Percentiles rank a stretch among this genome's conserved stretches.
Evolutionary conservation across 306 rosid genomes (phyloP).

Genomic region (Potentilla sterilis): DNA sequence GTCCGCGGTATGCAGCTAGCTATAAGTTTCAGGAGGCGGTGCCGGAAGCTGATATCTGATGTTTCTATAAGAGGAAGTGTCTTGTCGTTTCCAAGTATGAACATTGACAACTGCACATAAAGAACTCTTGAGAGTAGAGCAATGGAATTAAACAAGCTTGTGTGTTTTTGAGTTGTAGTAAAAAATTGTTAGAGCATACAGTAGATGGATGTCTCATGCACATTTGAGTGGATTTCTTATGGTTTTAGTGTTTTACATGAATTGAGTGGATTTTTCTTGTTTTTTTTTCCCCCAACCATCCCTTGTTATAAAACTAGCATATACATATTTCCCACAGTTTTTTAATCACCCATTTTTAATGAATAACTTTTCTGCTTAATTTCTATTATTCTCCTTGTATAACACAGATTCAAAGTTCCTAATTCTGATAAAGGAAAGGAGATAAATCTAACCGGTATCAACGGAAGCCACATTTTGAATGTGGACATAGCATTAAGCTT

Average conservation of each 20-base stretch:
- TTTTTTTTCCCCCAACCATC: background rate
- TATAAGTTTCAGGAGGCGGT: slow-evolving; percentile 23
- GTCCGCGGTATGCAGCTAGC: slow-evolving; percentile 23
- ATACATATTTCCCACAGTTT: background rate
- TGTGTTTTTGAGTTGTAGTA: background rate
- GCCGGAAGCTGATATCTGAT: slow-evolving; percentile 24
- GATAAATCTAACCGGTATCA: slow-evolving; percentile 19
- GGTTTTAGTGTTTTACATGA: background rate
- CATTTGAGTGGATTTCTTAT: too few relatives aligned
- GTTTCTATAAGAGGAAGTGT: slow-evolving; percentile 27
- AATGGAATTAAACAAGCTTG: background rate
- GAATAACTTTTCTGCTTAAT: background rate
- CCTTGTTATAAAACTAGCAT: background rate
- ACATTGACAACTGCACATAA: slow-evolving; percentile 30
- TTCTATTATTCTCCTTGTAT: background rate
- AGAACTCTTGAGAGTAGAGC: background rate
- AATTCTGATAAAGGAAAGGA: background rate
- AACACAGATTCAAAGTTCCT: background rate
- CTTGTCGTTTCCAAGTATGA: slow-evolving; percentile 31
- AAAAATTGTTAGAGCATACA: background rate
- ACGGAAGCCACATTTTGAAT: slow-evolving; percentile 41
- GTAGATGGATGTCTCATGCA: background rate
- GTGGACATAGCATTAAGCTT: slow-evolving; percentile 28
- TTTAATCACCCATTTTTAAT: background rate
- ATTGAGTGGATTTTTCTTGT: background rate